Percentiles rank a stretch among this genome's conserved stretches.
Conservation (phyloP, 805 yeast genomes). For the Zygotorulaspora sp. region DNA sequence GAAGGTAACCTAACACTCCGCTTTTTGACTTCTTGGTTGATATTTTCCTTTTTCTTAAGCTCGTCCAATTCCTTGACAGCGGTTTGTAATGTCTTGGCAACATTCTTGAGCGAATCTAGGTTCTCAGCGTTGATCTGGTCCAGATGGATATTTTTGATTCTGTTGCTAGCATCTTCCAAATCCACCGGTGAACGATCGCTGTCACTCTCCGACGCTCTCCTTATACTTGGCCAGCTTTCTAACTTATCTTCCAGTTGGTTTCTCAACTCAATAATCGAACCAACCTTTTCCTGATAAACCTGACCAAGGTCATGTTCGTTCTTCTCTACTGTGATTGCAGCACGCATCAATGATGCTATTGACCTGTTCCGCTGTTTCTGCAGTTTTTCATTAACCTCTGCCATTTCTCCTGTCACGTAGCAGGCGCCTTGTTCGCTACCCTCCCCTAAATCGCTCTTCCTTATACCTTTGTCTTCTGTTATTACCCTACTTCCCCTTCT, state of each 20-base stretch:
- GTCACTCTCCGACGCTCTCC: background rate
- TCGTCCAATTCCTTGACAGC: slow-evolving; percentile 11
- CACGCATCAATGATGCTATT: slow-evolving; percentile 26
- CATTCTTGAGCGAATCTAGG: slow-evolving; percentile 9
- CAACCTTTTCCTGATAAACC: slow-evolving; percentile 15
- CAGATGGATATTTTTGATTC: slow-evolving; percentile 4
- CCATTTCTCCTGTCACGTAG: background rate
- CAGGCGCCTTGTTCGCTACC: background rate
- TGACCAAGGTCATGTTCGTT: slow-evolving; percentile 10
- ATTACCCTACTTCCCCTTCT: slow-evolving; percentile 4
- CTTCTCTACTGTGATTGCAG: slow-evolving; percentile 19
- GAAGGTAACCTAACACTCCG: slow-evolving; percentile 13
- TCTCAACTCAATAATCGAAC: slow-evolving; percentile 15
- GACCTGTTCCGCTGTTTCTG: slow-evolving; percentile 16
- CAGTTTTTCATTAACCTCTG: background rate
- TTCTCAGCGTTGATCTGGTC: slow-evolving; percentile 9
- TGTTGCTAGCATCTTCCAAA: background rate
- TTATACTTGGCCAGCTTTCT: slow-evolving; percentile 16
- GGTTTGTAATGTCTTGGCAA: slow-evolving; percentile 4
- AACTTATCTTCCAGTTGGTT: slow-evolving; percentile 13
- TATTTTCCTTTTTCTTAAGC: slow-evolving; percentile 8
- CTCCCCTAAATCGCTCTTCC: background rate
- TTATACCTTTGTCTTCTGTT: slow-evolving; percentile 1
- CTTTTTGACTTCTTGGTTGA: slow-evolving; percentile 2
- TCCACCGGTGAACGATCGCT: background rate